Conservation (phyloP, 768 basidiomycete species). For the Termitomyces titanicus region DNA sequence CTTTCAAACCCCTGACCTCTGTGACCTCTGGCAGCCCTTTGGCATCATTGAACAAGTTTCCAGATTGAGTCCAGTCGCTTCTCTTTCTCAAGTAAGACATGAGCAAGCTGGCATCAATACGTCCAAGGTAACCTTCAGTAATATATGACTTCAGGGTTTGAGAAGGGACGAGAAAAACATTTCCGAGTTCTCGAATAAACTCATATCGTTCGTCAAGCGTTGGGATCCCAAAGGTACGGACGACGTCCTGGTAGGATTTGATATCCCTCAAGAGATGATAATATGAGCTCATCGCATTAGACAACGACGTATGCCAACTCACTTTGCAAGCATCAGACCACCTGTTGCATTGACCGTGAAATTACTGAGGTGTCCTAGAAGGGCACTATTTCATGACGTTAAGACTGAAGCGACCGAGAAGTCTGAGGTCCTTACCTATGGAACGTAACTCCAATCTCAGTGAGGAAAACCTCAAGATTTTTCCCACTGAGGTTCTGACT, state of each 20-base stretch:
- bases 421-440: constrained; percentile 57
- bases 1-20: constrained; percentile 47
- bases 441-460: constrained; percentile 92
- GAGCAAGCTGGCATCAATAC: constrained; percentile 83
- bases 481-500: constrained; percentile 82
- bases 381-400: constrained; percentile 46
- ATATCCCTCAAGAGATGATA: constrained; percentile 63
- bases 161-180: constrained; percentile 94
- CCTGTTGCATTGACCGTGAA: constrained; percentile 97
- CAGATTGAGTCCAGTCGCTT: constrained; percentile 87
- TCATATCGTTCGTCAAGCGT: constrained; percentile 93
- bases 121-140: constrained; percentile 88
- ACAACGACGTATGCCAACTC: constrained; percentile 20
- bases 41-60: constrained; percentile 71
- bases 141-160: constrained; percentile 96
- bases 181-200: constrained; percentile 95
- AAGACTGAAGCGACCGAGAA: background rate
- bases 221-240: constrained; percentile 78
- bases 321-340: constrained; percentile 98
- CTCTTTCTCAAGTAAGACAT: constrained; percentile 89
- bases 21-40: constrained; percentile 38
- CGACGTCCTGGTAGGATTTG: constrained; percentile 91
- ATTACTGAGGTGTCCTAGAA: constrained; percentile 92
- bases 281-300: background rate
- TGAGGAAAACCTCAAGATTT: constrained; percentile 89